Percentiles rank a stretch among this genome's conserved stretches.
Evolutionary conservation across 2,329 filamentous ascomycete species (phyloP).

Genomic region (Fusarium proliferatum): DNA sequence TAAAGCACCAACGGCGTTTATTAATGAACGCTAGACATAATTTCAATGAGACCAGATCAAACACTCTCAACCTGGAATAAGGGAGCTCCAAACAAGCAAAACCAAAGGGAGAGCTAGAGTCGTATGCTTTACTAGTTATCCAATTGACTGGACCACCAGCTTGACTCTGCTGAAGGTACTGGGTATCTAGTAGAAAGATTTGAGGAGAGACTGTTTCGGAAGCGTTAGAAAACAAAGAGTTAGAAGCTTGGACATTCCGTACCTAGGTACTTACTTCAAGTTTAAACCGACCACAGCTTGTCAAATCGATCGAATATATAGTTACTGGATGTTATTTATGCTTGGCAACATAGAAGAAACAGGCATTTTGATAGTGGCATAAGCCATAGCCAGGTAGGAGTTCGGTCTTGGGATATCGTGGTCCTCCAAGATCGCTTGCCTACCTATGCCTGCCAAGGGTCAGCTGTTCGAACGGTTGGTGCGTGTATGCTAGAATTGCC

Average conservation of each 20-base stretch:
- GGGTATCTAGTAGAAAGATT: not conserved
- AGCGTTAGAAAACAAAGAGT: not conserved
- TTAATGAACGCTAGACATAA: not conserved
- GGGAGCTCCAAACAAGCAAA: not conserved
- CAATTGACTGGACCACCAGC: not conserved
- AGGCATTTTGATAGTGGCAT: not conserved
- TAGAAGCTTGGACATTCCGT: not conserved
- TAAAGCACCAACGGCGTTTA: conserved; percentile 8
- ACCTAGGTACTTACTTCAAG: not conserved
- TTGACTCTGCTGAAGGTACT: not conserved
- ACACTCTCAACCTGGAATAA: conserved; percentile 6
- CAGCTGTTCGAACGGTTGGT: conserved; percentile 2
- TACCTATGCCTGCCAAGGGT: conserved; percentile 6
- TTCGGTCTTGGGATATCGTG: not conserved
- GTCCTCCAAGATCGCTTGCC: conserved; percentile 1
- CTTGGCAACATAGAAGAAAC: not conserved
- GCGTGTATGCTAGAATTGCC: conserved; percentile 6
- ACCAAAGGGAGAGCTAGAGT: not conserved
- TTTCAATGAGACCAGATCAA: conserved; percentile 1
- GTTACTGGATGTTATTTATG: not conserved
- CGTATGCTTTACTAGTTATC: not conserved
- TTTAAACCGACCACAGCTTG: not conserved
- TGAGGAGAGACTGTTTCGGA: not conserved
- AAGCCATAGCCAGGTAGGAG: not conserved
- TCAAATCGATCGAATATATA: not conserved